phyloP scores from a whole-genome alignment of 2,329 filamentous ascomycete genomes.

The Neopestalotiopsis clavispora region DNA sequence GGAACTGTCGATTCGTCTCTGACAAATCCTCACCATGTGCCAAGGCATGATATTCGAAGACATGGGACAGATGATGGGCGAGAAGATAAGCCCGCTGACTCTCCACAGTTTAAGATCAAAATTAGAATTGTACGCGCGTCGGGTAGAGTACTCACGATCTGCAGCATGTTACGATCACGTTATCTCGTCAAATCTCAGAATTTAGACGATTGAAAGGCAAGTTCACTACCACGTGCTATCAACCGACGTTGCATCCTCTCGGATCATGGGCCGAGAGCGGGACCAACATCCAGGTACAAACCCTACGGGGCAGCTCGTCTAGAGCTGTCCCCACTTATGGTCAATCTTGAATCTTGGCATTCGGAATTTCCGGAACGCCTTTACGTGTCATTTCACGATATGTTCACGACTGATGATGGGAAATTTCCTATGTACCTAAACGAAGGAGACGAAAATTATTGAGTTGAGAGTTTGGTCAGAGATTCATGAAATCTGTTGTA shows the following conservation, averaged over 20 bases:
- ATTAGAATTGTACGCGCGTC: not conserved
- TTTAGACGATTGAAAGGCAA: not conserved
- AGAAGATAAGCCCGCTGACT: not conserved
- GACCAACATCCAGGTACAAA: not conserved
- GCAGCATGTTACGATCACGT: not conserved
- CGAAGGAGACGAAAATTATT: too few relatives aligned
- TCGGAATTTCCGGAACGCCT: too few relatives aligned
- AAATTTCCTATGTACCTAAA: too few relatives aligned
- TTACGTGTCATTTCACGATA: too few relatives aligned
- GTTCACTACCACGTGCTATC: not conserved
- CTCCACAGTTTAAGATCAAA: not conserved
- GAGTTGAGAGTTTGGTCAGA: too few relatives aligned
- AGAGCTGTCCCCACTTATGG: too few relatives aligned
- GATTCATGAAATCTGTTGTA: too few relatives aligned
- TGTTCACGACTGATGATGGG: too few relatives aligned
- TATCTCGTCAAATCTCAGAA: not conserved
- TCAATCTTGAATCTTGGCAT: too few relatives aligned
- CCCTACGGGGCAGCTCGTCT: not conserved
- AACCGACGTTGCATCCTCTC: not conserved
- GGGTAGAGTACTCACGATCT: not conserved
- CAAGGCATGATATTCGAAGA: not conserved
- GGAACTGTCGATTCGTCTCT: not conserved
- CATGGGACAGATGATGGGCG: not conserved
- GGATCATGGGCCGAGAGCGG: not conserved
- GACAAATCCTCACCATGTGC: not conserved